These are phyloP conservation scores for Penicillium maclennaniae DNA, from an alignment of 495 filamentous ascomycete genomes.

Conservation along the genomic window DNA sequence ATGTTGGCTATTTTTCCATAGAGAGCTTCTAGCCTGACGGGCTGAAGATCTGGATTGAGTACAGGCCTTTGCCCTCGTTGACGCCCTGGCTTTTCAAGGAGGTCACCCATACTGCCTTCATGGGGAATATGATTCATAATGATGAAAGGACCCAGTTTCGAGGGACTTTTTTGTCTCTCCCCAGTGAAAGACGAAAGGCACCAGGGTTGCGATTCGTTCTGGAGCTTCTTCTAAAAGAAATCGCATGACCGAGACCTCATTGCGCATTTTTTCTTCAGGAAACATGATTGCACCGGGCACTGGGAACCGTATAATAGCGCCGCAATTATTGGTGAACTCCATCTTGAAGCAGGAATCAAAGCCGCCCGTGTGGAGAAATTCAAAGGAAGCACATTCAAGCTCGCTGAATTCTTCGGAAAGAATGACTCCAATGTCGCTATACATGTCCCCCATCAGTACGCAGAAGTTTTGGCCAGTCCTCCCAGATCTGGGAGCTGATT, in stretches of 20 bases:
- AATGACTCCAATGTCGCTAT: constrained; percentile 24
- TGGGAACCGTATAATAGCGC: constrained; percentile 1
- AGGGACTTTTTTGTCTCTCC: constrained; percentile 29
- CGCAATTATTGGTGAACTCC: constrained; percentile 14
- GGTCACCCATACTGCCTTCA: constrained; percentile 7
- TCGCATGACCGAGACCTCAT: constrained; percentile 38
- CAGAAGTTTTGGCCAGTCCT: constrained; percentile 16
- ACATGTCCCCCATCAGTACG: constrained; percentile 13
- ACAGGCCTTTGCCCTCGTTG: not conserved
- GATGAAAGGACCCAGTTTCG: constrained; percentile 42
- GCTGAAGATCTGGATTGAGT: constrained; percentile 6
- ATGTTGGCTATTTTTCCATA: constrained; percentile 11
- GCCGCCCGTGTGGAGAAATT: constrained; percentile 15
- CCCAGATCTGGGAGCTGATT: constrained; percentile 17
- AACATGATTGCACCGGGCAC: constrained; percentile 21
- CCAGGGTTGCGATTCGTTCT: constrained; percentile 23
- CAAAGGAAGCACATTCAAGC: constrained; percentile 17
- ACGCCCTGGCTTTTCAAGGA: constrained; percentile 10
- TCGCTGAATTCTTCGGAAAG: constrained; percentile 12
- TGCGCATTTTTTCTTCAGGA: constrained; percentile 34
- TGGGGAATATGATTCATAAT: constrained; percentile 47
- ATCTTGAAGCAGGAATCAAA: constrained; percentile 15
- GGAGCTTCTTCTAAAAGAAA: constrained; percentile 32
- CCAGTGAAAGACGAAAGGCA: constrained; percentile 37
- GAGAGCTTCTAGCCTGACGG: constrained; percentile 7